These are phyloP conservation scores for Brettanomyces sp. DNA, from an alignment of 805 yeast genomes.

Conservation along the genomic window DNA sequence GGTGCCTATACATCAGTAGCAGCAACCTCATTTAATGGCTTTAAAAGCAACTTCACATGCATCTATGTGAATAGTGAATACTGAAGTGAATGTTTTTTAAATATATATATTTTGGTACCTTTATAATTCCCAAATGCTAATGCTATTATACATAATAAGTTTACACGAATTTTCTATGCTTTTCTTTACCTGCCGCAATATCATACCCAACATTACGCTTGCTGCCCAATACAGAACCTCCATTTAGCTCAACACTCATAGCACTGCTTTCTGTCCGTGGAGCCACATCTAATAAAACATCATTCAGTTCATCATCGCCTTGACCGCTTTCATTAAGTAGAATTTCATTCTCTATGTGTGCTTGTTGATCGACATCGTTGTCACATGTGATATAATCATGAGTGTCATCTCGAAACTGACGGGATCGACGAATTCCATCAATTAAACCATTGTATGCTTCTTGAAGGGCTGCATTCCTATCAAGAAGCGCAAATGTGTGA, in stretches of 20 bases:
- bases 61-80: slow-evolving; percentile 42
- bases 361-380: neutral
- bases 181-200: too few relatives aligned
- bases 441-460: slow-evolving; percentile 12
- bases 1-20: slow-evolving; percentile 95
- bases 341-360: slow-evolving; percentile 4
- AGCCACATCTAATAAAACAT: slow-evolving; percentile 7
- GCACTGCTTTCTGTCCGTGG: slow-evolving; percentile 13
- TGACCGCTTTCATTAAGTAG: slow-evolving; percentile 18
- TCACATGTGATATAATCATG: slow-evolving; percentile 5
- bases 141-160: too few relatives aligned
- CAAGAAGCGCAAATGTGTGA: slow-evolving; percentile 9
- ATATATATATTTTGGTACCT: too few relatives aligned
- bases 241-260: slow-evolving; percentile 19
- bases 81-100: neutral
- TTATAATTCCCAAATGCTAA: too few relatives aligned
- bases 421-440: slow-evolving; percentile 14
- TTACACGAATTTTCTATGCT: too few relatives aligned
- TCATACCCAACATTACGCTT: neutral
- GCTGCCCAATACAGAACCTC: too few relatives aligned
- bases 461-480: slow-evolving; percentile 11
- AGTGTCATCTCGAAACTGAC: slow-evolving; percentile 7
- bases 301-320: slow-evolving; percentile 20
- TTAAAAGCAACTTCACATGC: slow-evolving; percentile 50
- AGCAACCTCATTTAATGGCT: slow-evolving; percentile 89